A percentile compares a stretch with the other conserved stretches of the same genome.
These are phyloP conservation scores for Periconia sp. DNA, from an alignment of 2,329 filamentous ascomycete genomes.

Conservation along the genomic window DNA sequence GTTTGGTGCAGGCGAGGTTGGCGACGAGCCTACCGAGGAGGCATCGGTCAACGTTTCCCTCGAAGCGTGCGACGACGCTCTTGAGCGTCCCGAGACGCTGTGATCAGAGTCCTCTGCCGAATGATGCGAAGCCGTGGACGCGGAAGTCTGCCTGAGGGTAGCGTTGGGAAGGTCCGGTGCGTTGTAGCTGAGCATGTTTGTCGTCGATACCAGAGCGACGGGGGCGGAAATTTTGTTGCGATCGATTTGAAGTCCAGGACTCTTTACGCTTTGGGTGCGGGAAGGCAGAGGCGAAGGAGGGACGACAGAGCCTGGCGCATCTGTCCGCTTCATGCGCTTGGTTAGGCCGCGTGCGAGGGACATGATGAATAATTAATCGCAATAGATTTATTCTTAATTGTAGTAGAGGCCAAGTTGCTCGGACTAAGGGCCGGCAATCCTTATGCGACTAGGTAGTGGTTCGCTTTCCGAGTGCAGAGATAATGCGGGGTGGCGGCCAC, in stretches of 20 bases:
- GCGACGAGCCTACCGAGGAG: slow-evolving; percentile 56
- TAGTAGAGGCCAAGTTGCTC: slow-evolving; percentile 24
- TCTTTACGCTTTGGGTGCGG: slow-evolving; percentile 55
- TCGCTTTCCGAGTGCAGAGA: slow-evolving; percentile 24
- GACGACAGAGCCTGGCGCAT: slow-evolving; percentile 42
- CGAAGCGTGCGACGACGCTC: slow-evolving; percentile 59
- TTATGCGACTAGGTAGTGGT: slow-evolving; percentile 23
- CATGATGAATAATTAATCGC: slow-evolving; percentile 50
- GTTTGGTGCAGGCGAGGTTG: slow-evolving; percentile 60
- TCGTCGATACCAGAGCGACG: slow-evolving; percentile 87
- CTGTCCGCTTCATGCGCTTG: slow-evolving; percentile 66
- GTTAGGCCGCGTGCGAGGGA: slow-evolving; percentile 75
- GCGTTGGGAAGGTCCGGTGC: slow-evolving; percentile 86
- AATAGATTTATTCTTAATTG: slow-evolving; percentile 30
- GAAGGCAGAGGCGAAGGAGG: slow-evolving; percentile 33
- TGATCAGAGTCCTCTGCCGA: slow-evolving; percentile 77
- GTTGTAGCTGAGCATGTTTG: slow-evolving; percentile 95
- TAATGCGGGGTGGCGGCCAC: slow-evolving; percentile 41
- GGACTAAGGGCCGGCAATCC: slow-evolving; percentile 40
- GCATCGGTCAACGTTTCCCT: slow-evolving; percentile 74
- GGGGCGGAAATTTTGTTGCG: slow-evolving; percentile 85
- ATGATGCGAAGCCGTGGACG: slow-evolving; percentile 62
- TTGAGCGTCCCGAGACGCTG: slow-evolving; percentile 56
- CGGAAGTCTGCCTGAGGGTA: slow-evolving; percentile 45
- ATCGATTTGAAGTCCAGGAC: slow-evolving; percentile 54